Evolutionary conservation across 2,329 filamentous ascomycete species (phyloP), one percentile per base, ranked within the genome.

Genomic region (Paracamarosporium sp.): DNA sequence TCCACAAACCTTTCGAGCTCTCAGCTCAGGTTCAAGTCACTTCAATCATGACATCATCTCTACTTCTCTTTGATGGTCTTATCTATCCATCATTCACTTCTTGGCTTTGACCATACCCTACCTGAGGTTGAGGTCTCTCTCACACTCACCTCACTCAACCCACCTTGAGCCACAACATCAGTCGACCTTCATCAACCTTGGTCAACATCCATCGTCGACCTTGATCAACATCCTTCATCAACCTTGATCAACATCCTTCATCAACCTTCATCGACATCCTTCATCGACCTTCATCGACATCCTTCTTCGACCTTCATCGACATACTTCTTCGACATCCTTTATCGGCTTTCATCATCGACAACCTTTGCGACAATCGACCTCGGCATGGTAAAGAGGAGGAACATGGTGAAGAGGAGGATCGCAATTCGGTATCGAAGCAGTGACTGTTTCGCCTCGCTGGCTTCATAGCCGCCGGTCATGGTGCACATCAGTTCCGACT

Each of bases 361-460:
- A 43, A 13, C 8, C 40, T 27, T 43, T 13, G 13, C 13, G 7
- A 31, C 13, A 31, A 6, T 31, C 30, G 30, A 31, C 40, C 5
- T 22, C 38, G 20, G 22, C 13, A 25, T 43, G 40, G 40, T 40
- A 17, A 17, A 20, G 24, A 6, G 47, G 28, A 28, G 22, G 31
- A 40, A 38, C 24, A n/a, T 38, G 47, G 22, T 35, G 15, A 50
- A 50, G 31, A 50, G 31, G 24, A 12, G 47, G 47, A 50, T 38
- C 33, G 33, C 22, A 50, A 13, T 13, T 15, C 22, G 43, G 15
- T 13, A 27, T 6, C 24, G 24, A 9, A n/a, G 47, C 47, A 40
- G 31, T 15, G 47, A 50, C 47, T 50, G 47, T 50, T 27, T 50
- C 30, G 47, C 47, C 47, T 50, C 47, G 20, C 33, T 40, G 15